Evolutionary conservation across 176 grass and related monocot genomes (phyloP).

Genomic region (Cymbopogon citratus): DNA sequence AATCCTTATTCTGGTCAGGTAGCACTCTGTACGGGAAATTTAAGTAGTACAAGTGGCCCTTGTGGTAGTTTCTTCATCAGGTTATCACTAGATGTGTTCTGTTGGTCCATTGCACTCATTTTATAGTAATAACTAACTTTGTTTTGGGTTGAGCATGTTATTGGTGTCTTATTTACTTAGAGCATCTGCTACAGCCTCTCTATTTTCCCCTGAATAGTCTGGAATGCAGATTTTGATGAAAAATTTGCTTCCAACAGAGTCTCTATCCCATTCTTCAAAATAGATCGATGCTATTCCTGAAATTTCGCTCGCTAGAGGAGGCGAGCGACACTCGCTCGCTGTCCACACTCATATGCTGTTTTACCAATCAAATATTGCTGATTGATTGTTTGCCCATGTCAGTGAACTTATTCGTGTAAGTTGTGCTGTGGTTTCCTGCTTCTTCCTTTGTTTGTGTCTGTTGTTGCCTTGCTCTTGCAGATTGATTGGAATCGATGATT

Average conservation of each 20-base stretch:
- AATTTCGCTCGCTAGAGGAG: too few species aligned
- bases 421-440: background rate
- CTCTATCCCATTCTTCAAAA: too few species aligned
- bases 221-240: too few species aligned
- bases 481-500: background rate
- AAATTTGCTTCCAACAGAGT: too few species aligned
- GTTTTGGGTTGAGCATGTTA: background rate
- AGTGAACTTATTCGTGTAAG: background rate
- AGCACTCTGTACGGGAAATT: background rate
- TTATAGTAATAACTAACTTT: background rate
- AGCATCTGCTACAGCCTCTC: too few species aligned
- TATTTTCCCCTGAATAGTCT: too few species aligned
- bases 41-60: background rate
- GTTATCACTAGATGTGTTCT: background rate
- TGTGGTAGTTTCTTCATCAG: background rate
- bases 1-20: background rate
- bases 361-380: background rate
- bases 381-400: background rate
- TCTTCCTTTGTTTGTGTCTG: background rate
- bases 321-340: too few species aligned
- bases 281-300: too few species aligned
- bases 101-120: background rate
- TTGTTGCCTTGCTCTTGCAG: background rate
- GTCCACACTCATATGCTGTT: background rate
- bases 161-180: background rate